Evolutionary conservation across 768 basidiomycete genomes (phyloP), one percentile per base, ranked within the genome.

Genomic region (Suillus ampliporus): DNA sequence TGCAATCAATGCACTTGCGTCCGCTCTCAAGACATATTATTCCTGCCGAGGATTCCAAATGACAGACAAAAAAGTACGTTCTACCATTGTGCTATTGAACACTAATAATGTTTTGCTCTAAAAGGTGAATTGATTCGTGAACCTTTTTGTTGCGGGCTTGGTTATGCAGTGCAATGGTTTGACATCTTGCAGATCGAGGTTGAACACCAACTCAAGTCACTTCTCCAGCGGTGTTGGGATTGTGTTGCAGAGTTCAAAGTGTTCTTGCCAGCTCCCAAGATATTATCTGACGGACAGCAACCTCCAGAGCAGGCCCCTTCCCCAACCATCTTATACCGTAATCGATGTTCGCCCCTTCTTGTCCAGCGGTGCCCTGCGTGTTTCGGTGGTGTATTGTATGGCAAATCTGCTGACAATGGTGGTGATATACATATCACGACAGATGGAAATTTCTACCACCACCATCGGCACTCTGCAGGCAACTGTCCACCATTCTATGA

Each of bases 401-500:
- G 70, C 1, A 63, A 61, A n/a, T 26, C 57, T 17, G 13, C 9
- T 37, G n/a, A 5, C 13, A 21, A 59, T 4, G 78, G 80, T 0
- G 74, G 71, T 1, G 78, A 82, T 58, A 67, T 81, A 10, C 78
- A 80, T 43, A 63, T 82, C 1, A 71, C 71, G 0, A 68, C 69
- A 0, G 79, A 82, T 68, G 77, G 78, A 0, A 80, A 79, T 43
- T 81, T 81, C 61, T 74, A 78, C 50, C 78, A 82, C 58, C 65
- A 71, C 0, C 80, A 83, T 57, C 57, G 69, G 2, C 21, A 52
- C 0, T 54, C 62, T 5, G 74, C 71, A 0, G 78, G 77, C 5
- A 71, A 80, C 48, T 69, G 74, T 31, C 74, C 76, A 0, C 26
- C 53, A 4, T 78, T 77, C 26, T 75, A 79, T 28, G 64, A 77